phyloP scores from a whole-genome alignment of 495 filamentous ascomycete genomes.

The Neurospora terricola region DNA sequence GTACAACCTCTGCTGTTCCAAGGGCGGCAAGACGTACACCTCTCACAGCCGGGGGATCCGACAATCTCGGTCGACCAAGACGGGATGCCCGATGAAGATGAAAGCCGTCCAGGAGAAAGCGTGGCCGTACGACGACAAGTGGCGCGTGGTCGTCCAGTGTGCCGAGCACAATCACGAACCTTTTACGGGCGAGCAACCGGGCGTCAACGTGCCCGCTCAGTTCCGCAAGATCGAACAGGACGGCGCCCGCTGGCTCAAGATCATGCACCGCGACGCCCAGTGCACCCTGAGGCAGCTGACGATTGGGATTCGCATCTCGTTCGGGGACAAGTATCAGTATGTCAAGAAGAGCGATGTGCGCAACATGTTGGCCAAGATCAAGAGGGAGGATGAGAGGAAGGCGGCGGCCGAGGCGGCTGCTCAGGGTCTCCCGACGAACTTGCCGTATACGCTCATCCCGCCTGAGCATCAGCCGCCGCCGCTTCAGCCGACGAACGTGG shows the following conservation, averaged over 20 bases:
- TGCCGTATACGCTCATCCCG: slow-evolving; percentile 20
- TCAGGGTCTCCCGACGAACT: slow-evolving; percentile 14
- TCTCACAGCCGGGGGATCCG: slow-evolving; percentile 22
- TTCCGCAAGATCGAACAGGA: slow-evolving; percentile 28
- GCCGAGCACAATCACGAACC: slow-evolving; percentile 29
- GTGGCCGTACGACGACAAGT: slow-evolving; percentile 27
- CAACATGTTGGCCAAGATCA: slow-evolving; percentile 27
- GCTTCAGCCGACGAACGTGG: slow-evolving; percentile 10
- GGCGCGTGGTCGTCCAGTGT: slow-evolving; percentile 25
- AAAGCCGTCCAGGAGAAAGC: slow-evolving; percentile 26
- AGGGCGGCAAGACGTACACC: slow-evolving; percentile 26
- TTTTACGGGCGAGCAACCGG: slow-evolving; percentile 22
- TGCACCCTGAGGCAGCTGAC: slow-evolving; percentile 24
- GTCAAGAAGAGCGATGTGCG: slow-evolving; percentile 26
- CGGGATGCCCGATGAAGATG: slow-evolving; percentile 25
- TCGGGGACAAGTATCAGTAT: slow-evolving; percentile 30
- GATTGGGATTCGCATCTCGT: slow-evolving; percentile 24
- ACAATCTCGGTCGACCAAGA: slow-evolving; percentile 21
- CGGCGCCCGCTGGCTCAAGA: slow-evolving; percentile 24
- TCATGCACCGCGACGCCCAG: slow-evolving; percentile 28
- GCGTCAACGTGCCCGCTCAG: slow-evolving; percentile 20
- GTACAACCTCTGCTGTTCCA: slow-evolving; percentile 28
- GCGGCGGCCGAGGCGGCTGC: slow-evolving; percentile 11
- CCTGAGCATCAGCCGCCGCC: slow-evolving; percentile 19
- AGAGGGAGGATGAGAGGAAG: slow-evolving; percentile 24